Conservation (phyloP, 148 eudicot species). For the Gaultheria prostrata region DNA sequence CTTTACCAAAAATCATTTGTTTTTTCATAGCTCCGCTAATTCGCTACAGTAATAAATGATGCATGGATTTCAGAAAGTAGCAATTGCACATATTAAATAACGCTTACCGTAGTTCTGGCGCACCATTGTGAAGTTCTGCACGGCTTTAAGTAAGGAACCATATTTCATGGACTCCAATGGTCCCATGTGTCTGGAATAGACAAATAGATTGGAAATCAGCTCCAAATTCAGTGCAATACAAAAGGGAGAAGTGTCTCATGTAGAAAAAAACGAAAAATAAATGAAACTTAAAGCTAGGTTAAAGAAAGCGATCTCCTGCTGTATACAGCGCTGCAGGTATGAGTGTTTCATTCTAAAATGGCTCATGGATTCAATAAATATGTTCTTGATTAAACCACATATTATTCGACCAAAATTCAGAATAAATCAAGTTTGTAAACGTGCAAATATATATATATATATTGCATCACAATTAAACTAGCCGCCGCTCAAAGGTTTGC, state of each 20-base stretch:
- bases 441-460: no score
- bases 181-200: constrained; percentile 80
- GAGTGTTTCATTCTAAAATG: background rate
- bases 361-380: background rate
- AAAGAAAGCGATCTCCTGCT: background rate
- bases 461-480: background rate
- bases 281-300: background rate
- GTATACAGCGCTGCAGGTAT: background rate
- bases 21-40: background rate
- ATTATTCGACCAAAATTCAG: background rate
- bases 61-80: background rate
- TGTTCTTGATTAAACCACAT: background rate
- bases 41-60: background rate
- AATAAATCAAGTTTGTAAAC: background rate
- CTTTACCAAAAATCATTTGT: background rate
- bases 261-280: background rate
- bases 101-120: constrained; percentile 80
- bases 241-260: background rate
- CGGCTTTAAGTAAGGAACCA: constrained; percentile 72
- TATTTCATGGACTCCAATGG: constrained; percentile 51
- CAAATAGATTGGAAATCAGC: constrained; percentile 13
- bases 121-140: constrained; percentile 65
- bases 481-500: background rate
- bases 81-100: background rate
- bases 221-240: constrained; percentile 1